Percentiles rank a stretch among this genome's conserved stretches.
Conservation (phyloP, 73 alveolate genomes). For the Paramecium caudatum region DNA sequence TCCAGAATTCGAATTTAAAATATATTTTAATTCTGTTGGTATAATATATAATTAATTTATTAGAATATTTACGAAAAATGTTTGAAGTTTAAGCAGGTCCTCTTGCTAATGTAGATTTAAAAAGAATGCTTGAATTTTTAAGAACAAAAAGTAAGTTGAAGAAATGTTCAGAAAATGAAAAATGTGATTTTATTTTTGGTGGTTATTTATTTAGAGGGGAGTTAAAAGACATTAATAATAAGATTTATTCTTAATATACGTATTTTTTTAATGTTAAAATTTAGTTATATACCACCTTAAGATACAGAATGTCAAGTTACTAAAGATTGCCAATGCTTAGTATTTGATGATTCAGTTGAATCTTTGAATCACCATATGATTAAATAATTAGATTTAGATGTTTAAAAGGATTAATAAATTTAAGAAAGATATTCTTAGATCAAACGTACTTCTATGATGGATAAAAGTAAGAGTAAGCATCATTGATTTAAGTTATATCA, state of each 20-base stretch:
- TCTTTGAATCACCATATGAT: not conserved
- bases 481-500: not conserved
- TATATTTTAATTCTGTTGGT: conserved; percentile 39
- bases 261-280: not conserved
- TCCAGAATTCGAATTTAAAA: conserved; percentile 42
- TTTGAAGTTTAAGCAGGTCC: conserved; percentile 64
- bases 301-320: not conserved
- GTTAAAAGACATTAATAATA: not conserved
- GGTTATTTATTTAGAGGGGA: conserved; percentile 56
- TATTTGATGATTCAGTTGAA: not conserved
- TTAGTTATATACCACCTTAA: not conserved
- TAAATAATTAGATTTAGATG: not conserved
- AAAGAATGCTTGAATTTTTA: not conserved
- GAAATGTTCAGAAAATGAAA: not conserved
- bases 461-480: not conserved
- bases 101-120: not conserved
- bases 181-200: conserved; percentile 34
- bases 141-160: conserved; percentile 15
- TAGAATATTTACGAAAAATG: conserved; percentile 50
- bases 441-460: not conserved
- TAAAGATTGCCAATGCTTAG: not conserved
- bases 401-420: not conserved
- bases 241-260: not conserved
- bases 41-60: not conserved
- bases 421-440: not conserved